Evolutionary conservation across 768 basidiomycete species (phyloP).

Genomic region (Pisolithus microcarpus): DNA sequence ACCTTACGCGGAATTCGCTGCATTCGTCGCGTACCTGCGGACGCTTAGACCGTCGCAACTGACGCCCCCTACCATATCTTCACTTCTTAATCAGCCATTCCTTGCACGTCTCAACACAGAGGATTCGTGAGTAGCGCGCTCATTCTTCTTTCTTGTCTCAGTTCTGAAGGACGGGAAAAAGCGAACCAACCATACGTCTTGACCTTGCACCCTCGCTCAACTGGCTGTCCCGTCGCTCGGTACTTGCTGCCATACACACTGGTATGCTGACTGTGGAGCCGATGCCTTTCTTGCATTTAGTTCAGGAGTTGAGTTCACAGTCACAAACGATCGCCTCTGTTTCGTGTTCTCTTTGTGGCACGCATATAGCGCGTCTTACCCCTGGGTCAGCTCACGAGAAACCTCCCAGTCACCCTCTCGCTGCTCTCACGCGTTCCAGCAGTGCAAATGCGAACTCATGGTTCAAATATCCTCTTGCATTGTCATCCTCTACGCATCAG

Average conservation of each 20-base stretch:
- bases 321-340: slow-evolving; percentile 40
- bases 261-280: slow-evolving; percentile 90
- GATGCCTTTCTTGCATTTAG: slow-evolving; percentile 51
- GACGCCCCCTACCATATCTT: slow-evolving; percentile 59
- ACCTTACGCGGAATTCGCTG: slow-evolving; percentile 74
- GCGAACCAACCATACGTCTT: slow-evolving; percentile 87
- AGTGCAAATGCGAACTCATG: slow-evolving; percentile 47
- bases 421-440: slow-evolving; percentile 25
- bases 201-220: slow-evolving; percentile 92
- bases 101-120: slow-evolving; percentile 67
- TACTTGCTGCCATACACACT: slow-evolving; percentile 76
- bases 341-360: slow-evolving; percentile 72
- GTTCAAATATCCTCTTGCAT: slow-evolving; percentile 47
- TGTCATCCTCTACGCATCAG: slow-evolving; percentile 24
- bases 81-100: slow-evolving; percentile 74
- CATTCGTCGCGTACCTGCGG: slow-evolving; percentile 73
- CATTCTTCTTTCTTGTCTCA: neutral
- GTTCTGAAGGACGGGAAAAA: slow-evolving; percentile 25
- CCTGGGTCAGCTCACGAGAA: slow-evolving; percentile 17
- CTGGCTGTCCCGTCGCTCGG: slow-evolving; percentile 85
- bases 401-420: slow-evolving; percentile 29
- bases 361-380: slow-evolving; percentile 45
- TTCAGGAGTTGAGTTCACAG: slow-evolving; percentile 49
- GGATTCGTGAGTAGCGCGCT: slow-evolving; percentile 65
- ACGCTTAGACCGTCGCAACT: slow-evolving; percentile 52